phyloP scores from a whole-genome alignment of 805 yeast genomes.

The Wickerhamomyces silvicola region DNA sequence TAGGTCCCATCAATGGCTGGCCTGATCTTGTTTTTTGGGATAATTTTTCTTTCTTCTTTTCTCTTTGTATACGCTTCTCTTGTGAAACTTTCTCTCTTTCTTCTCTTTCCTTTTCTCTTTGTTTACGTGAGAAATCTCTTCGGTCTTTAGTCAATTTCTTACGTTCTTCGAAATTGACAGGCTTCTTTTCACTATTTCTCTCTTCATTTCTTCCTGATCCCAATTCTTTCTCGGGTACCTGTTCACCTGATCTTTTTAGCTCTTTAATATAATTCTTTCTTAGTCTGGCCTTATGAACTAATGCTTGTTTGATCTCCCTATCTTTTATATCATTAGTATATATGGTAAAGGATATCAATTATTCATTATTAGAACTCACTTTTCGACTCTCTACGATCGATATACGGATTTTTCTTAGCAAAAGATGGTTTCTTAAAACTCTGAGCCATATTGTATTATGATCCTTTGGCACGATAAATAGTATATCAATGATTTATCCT shows the following conservation, averaged over 20 bases:
- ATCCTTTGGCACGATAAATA: conserved; percentile 5
- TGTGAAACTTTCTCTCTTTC: conserved; percentile 29
- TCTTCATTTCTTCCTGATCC: conserved; percentile 14
- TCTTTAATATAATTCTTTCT: conserved; percentile 77
- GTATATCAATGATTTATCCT: too few relatives aligned
- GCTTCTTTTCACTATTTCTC: conserved; percentile 10
- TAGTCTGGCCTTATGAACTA: conserved; percentile 74
- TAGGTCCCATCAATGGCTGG: conserved; percentile 88
- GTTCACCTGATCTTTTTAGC: conserved; percentile 62
- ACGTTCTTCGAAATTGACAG: conserved; percentile 29
- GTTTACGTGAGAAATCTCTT: conserved; percentile 25
- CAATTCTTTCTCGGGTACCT: conserved; percentile 37
- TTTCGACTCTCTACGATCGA: conserved; percentile 20
- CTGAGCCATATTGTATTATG: too few relatives aligned
- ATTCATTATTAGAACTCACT: conserved; percentile 6
- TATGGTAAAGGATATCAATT: neutral
- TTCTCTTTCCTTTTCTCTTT: conserved; percentile 35
- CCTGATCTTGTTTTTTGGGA: conserved; percentile 61
- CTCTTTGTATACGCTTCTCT: conserved; percentile 35
- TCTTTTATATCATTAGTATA: conserved; percentile 26
- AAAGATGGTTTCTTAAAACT: conserved; percentile 7
- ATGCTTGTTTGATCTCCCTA: conserved; percentile 69
- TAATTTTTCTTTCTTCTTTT: conserved; percentile 38
- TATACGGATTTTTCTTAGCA: conserved; percentile 17
- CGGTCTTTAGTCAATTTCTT: conserved; percentile 29